These are phyloP conservation scores for Russula virescens DNA, from an alignment of 768 basidiomycete genomes.

Conservation along the genomic window DNA sequence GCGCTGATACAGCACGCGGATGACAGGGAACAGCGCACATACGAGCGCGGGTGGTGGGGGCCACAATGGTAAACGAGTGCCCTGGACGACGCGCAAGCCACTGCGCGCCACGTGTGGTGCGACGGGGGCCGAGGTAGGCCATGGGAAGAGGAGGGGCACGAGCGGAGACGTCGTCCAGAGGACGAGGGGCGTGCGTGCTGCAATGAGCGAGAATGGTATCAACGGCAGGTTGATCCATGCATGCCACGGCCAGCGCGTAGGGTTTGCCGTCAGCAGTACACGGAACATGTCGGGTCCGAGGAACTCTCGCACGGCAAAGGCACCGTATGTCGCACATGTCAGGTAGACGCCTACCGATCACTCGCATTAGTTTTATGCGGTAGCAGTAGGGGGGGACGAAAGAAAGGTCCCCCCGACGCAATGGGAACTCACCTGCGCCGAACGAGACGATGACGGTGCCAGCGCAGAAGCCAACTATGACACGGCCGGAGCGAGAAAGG, in stretches of 20 bases:
- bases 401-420: no score
- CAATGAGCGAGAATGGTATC: constrained; percentile 61
- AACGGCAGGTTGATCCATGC: constrained; percentile 71
- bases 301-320: constrained; percentile 63
- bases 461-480: constrained; percentile 46
- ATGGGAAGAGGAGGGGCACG: constrained; percentile 32
- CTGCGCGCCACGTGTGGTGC: neutral
- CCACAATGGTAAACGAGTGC: constrained; percentile 28
- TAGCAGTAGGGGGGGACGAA: constrained; percentile 15
- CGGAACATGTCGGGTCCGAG: constrained; percentile 56
- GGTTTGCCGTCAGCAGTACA: constrained; percentile 60
- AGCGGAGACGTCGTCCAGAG: constrained; percentile 27
- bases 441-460: constrained; percentile 49
- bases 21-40: constrained; percentile 29
- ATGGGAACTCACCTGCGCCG: constrained; percentile 60
- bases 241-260: constrained; percentile 67
- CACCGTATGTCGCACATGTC: constrained; percentile 61
- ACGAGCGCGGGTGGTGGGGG: constrained; percentile 33
- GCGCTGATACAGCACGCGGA: constrained; percentile 27
- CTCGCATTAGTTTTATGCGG: constrained; percentile 26
- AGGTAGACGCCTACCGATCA: constrained; percentile 41
- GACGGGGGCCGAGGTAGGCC: constrained; percentile 30
- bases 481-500: constrained; percentile 46
- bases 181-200: constrained; percentile 41
- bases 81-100: neutral